Conservation (phyloP, 2,329 filamentous ascomycete species). For the Arthrobotrys sphaeroides region DNA sequence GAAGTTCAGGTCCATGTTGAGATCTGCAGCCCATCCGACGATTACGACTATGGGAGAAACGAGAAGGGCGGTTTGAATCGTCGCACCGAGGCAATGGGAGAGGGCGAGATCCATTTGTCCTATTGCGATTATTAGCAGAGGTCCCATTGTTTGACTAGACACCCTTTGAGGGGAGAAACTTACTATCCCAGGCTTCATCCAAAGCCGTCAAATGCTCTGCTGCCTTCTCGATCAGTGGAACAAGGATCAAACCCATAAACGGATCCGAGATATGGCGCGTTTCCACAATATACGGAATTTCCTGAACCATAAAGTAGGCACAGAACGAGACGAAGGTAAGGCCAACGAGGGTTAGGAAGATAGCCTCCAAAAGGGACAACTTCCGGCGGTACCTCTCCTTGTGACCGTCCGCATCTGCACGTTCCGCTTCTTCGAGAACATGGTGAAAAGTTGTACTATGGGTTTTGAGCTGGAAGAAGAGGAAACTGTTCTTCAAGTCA, state of each 20-base stretch:
- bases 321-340: constrained; percentile 44
- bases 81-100: constrained; percentile 84
- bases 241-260: constrained; percentile 77
- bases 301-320: constrained; percentile 48
- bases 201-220: constrained; percentile 85
- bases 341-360: constrained; percentile 34
- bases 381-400: constrained; percentile 41
- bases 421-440: constrained; percentile 44
- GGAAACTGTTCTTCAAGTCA: constrained; percentile 26
- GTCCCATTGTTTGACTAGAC: neutral
- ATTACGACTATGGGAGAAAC: constrained; percentile 85
- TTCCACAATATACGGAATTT: constrained; percentile 43
- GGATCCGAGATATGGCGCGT: constrained; percentile 66
- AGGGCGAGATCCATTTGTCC: constrained; percentile 78
- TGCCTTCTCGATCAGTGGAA: constrained; percentile 84
- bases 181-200: constrained; percentile 82
- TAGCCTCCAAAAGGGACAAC: constrained; percentile 46
- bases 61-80: constrained; percentile 87
- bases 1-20: constrained; percentile 81
- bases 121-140: neutral
- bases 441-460: constrained; percentile 42
- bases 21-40: constrained; percentile 79
- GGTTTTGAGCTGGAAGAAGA: constrained; percentile 52
- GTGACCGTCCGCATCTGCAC: constrained; percentile 26
- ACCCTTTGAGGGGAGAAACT: neutral